A percentile compares a stretch with the other conserved stretches of the same genome.
Conservation (phyloP, 1,284 basidiomycete species). For the Pseudozyma flocculosa region DNA sequence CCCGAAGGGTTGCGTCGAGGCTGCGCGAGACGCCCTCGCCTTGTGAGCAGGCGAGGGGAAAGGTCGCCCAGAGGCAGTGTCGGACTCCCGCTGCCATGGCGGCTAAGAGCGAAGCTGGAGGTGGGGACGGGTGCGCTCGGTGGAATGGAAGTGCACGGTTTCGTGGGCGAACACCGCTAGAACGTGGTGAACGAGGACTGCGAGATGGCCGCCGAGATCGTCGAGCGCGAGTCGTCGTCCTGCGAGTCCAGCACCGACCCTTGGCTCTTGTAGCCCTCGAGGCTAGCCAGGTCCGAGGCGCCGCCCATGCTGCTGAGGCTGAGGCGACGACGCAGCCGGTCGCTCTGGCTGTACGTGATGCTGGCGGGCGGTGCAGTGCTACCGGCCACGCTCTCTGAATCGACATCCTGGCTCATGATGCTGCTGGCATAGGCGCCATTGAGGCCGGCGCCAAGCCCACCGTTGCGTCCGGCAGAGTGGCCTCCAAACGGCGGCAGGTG, state of each 20-base stretch:
- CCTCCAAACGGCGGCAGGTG: conserved; percentile 25
- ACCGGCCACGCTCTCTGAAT: conserved; percentile 28
- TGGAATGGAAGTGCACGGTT: no score
- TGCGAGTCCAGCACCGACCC: conserved; percentile 24
- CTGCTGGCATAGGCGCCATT: conserved; percentile 39
- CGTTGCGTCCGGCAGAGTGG: conserved; percentile 5
- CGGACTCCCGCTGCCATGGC: no score
- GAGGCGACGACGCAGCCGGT: conserved; percentile 38
- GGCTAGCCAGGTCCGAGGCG: conserved; percentile 36
- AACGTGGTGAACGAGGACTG: conserved; percentile 53
- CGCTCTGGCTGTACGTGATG: conserved; percentile 50
- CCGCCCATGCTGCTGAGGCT: conserved; percentile 35
- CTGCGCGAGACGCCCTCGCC: no score
- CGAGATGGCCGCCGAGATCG: conserved; percentile 47
- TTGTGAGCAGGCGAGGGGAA: no score
- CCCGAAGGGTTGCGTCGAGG: no score
- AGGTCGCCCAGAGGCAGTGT: no score
- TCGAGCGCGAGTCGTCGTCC: conserved; percentile 42
- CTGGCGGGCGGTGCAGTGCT: conserved; percentile 23
- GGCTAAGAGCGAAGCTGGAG: no score
- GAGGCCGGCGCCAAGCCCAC: conserved; percentile 1
- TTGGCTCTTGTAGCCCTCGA: conserved; percentile 48
- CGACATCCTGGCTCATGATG: conserved; percentile 47
- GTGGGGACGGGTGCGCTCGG: no score
- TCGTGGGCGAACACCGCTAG: no score